These are phyloP conservation scores for Gossypium davidsonii DNA, from an alignment of 441 rosid species.

Conservation along the genomic window DNA sequence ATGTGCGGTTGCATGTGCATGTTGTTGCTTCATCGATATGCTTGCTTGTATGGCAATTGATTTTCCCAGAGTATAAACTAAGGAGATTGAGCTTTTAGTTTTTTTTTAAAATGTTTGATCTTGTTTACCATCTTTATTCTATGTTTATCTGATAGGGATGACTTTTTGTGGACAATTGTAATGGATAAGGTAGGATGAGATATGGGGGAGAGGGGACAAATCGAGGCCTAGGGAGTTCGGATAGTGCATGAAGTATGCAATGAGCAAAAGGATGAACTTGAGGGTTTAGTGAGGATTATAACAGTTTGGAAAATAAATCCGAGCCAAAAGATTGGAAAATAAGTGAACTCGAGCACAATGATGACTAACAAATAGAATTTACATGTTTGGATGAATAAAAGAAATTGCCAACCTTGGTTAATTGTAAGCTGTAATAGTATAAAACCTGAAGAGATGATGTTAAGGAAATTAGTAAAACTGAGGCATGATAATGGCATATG, in stretches of 20 bases:
- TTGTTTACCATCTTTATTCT: neutral
- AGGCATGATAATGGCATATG: neutral
- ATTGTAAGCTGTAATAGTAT: neutral
- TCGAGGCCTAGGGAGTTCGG: neutral
- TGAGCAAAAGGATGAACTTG: neutral
- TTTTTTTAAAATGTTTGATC: neutral
- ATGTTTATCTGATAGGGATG: neutral
- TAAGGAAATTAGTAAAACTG: neutral
- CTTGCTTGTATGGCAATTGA: neutral
- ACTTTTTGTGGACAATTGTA: neutral
- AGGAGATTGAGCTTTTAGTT: neutral
- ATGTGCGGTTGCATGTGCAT: neutral
- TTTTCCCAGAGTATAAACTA: neutral
- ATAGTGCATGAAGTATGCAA: neutral
- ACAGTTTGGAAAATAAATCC: neutral
- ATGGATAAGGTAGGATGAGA: constrained; percentile 1
- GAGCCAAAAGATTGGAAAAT: neutral
- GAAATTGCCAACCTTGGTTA: neutral
- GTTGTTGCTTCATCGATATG: neutral
- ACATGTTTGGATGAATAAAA: neutral
- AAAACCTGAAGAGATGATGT: neutral
- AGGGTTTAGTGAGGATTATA: neutral
- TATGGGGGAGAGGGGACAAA: neutral
- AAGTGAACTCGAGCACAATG: neutral
- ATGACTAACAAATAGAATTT: neutral